Evolutionary conservation across 2,329 filamentous ascomycete genomes (phyloP).

Genomic region (Cladophialophora exuberans): DNA sequence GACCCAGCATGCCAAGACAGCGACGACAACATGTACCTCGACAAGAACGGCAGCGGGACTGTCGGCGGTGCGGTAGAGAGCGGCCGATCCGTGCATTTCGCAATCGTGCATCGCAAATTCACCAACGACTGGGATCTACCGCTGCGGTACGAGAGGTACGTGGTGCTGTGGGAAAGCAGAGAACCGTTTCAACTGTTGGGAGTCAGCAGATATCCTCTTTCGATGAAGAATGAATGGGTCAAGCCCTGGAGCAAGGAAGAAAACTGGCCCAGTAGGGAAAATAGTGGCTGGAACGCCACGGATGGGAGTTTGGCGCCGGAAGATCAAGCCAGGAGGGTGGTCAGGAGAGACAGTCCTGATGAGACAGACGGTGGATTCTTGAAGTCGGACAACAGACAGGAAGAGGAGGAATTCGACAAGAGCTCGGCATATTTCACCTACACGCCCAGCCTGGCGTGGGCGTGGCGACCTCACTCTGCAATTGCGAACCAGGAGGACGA

Average conservation of each 20-base stretch:
- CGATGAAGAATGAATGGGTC: slow-evolving; percentile 43
- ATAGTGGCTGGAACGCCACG: slow-evolving; percentile 1
- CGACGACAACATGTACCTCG: slow-evolving; percentile 2
- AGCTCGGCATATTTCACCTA: slow-evolving; percentile 43
- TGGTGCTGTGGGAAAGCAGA: slow-evolving; percentile 42
- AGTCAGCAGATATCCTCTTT: slow-evolving; percentile 40
- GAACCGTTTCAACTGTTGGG: slow-evolving; percentile 43
- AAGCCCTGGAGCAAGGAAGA: slow-evolving; percentile 40
- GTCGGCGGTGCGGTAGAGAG: slow-evolving; percentile 2
- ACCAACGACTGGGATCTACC: slow-evolving; percentile 41
- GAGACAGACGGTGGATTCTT: not conserved
- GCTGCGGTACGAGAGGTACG: slow-evolving; percentile 44
- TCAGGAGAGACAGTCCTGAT: slow-evolving; percentile 1
- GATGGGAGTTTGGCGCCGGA: not conserved
- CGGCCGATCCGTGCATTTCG: slow-evolving; percentile 39
- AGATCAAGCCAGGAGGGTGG: slow-evolving; percentile 4
- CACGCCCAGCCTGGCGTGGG: slow-evolving; percentile 44
- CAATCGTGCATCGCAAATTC: slow-evolving; percentile 43
- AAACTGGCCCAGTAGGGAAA: slow-evolving; percentile 36
- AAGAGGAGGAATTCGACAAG: slow-evolving; percentile 21
- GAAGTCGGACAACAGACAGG: no score
- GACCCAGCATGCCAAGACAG: slow-evolving; percentile 23
- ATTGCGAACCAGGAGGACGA: slow-evolving; percentile 14
- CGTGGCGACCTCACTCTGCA: slow-evolving; percentile 34
- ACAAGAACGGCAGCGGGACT: not conserved